Percentiles rank a stretch among this genome's conserved stretches.
phyloP scores from a whole-genome alignment of 2,329 filamentous ascomycete genomes.

The Colletotrichum melonis region DNA sequence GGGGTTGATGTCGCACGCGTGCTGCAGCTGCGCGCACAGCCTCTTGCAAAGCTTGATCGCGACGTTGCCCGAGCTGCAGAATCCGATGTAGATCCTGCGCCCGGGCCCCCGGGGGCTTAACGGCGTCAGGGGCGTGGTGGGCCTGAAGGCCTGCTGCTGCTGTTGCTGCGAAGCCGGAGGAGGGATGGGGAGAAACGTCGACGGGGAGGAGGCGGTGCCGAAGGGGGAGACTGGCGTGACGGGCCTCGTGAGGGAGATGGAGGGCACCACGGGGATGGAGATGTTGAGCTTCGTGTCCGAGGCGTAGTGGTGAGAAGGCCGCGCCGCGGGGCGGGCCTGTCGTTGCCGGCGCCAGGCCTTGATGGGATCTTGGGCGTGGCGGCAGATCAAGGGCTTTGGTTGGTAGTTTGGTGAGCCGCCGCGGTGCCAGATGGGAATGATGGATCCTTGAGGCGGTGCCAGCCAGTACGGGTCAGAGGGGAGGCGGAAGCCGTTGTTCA shows the following conservation, averaged over 20 bases:
- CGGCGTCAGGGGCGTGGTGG: conserved; percentile 29
- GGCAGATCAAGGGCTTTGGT: conserved; percentile 32
- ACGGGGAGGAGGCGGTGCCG: conserved; percentile 12
- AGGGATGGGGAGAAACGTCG: conserved; percentile 17
- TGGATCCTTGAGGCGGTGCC: conserved; percentile 30
- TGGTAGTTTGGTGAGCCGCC: conserved; percentile 33
- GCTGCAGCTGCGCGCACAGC: conserved; percentile 34
- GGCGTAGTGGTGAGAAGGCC: neutral
- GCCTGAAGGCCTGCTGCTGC: conserved; percentile 8
- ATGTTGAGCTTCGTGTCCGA: conserved; percentile 27
- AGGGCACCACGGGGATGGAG: conserved; percentile 21
- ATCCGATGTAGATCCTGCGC: conserved; percentile 31
- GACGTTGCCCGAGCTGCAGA: conserved; percentile 35
- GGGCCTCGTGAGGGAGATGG: conserved; percentile 29
- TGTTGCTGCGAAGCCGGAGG: neutral
- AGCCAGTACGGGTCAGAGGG: conserved; percentile 34
- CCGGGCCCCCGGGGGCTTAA: conserved; percentile 19
- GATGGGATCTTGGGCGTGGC: conserved; percentile 29
- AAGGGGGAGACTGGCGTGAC: conserved; percentile 29
- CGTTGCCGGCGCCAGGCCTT: conserved; percentile 30
- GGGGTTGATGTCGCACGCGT: conserved; percentile 29
- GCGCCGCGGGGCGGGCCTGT: neutral
- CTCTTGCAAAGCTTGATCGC: conserved; percentile 34
- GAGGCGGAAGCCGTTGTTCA: conserved; percentile 34
- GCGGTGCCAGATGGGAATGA: conserved; percentile 32